phyloP scores from a whole-genome alignment of 2,329 filamentous ascomycete genomes.

The Aspergillus sp. region DNA sequence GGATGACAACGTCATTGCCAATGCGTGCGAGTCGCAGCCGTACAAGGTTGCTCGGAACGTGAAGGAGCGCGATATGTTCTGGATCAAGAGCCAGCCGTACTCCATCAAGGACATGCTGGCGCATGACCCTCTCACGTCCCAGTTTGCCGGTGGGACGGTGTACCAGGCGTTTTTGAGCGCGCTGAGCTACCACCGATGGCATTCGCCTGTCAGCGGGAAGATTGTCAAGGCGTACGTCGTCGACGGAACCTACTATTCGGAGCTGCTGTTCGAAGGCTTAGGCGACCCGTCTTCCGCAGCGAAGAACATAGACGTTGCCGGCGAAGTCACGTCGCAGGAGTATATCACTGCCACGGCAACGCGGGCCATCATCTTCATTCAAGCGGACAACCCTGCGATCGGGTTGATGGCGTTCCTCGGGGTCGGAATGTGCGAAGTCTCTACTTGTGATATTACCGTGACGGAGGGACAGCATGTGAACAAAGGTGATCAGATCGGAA shows the following conservation, averaged over 20 bases:
- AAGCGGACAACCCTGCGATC: slow-evolving; percentile 64
- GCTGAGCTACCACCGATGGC: slow-evolving; percentile 70
- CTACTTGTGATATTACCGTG: slow-evolving; percentile 68
- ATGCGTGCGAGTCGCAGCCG: slow-evolving; percentile 63
- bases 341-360: slow-evolving; percentile 68
- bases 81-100: slow-evolving; percentile 68
- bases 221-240: slow-evolving; percentile 57
- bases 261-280: slow-evolving; percentile 53
- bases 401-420: slow-evolving; percentile 69
- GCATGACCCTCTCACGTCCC: slow-evolving; percentile 47
- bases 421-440: slow-evolving; percentile 75
- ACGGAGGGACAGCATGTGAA: slow-evolving; percentile 61
- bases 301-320: slow-evolving; percentile 24
- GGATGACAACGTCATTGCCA: slow-evolving; percentile 52
- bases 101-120: slow-evolving; percentile 63
- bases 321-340: slow-evolving; percentile 51
- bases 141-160: slow-evolving; percentile 63
- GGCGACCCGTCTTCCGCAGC: slow-evolving; percentile 25
- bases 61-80: slow-evolving; percentile 61
- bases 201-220: slow-evolving; percentile 63
- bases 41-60: slow-evolving; percentile 53
- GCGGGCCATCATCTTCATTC: slow-evolving; percentile 66
- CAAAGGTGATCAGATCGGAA: slow-evolving; percentile 71
- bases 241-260: slow-evolving; percentile 67
- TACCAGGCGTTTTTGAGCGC: slow-evolving; percentile 70